These are phyloP conservation scores for Sphagnum tenellum DNA, from an alignment of 225 moss, liverwort and hornwort genomes.

Conservation along the genomic window DNA sequence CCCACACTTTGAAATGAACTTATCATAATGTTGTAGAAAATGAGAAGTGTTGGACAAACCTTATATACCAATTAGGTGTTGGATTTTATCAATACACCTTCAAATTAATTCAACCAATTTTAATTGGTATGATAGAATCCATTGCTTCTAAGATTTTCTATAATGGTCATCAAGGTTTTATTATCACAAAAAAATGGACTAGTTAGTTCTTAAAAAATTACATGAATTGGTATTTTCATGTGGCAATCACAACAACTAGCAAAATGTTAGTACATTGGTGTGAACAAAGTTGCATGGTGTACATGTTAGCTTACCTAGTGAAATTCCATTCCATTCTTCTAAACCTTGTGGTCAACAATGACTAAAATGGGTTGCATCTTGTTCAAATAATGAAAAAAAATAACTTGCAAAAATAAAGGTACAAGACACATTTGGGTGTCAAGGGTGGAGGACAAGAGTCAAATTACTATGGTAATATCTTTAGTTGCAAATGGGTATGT, in stretches of 20 bases:
- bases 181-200: no score
- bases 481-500: background rate
- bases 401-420: background rate
- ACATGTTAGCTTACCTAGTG: background rate
- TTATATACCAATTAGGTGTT: no score
- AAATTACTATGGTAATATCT: background rate
- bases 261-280: background rate
- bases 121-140: no score
- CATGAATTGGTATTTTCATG: constrained; percentile 1
- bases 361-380: background rate
- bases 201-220: background rate
- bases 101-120: no score
- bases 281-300: background rate
- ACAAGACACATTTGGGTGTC: background rate
- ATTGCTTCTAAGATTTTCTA: no score
- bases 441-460: background rate
- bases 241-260: background rate
- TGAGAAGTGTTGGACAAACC: no score
- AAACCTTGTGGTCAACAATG: background rate
- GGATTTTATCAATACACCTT: no score
- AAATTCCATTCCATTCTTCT: background rate
- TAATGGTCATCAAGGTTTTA: no score
- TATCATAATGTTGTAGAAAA: no score
- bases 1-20: no score
- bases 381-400: no score